These are phyloP conservation scores for Alectoria sarmentosa DNA, from an alignment of 495 filamentous ascomycete genomes.

Conservation along the genomic window DNA sequence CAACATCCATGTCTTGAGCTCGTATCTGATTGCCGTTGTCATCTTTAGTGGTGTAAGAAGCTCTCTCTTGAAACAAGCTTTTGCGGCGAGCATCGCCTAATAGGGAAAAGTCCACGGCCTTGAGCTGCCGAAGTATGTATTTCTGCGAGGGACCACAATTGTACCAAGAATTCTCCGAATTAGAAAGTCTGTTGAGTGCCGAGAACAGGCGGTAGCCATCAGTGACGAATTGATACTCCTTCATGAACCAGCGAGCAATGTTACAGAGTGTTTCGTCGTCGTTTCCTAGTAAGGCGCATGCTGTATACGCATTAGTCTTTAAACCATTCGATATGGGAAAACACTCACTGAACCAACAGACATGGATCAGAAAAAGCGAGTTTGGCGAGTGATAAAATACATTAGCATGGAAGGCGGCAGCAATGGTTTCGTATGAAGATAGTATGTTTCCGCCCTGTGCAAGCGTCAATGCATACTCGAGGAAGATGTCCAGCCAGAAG, in stretches of 20 bases:
- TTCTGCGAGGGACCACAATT: conserved; percentile 66
- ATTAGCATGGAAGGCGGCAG: conserved; percentile 64
- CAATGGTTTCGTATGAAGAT: conserved; percentile 70
- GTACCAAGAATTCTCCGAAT: conserved; percentile 42
- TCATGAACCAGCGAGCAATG: conserved; percentile 77
- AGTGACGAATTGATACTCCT: conserved; percentile 72
- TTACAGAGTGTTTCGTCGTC: conserved; percentile 68
- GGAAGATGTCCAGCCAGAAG: conserved; percentile 85
- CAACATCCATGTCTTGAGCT: conserved; percentile 56
- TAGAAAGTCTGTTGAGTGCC: conserved; percentile 58
- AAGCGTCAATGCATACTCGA: conserved; percentile 70
- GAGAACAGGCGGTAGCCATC: conserved; percentile 79
- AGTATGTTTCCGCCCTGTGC: conserved; percentile 50
- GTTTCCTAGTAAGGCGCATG: conserved; percentile 70
- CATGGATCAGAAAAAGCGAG: conserved; percentile 63
- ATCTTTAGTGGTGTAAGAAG: conserved; percentile 44
- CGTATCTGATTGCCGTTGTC: conserved; percentile 40
- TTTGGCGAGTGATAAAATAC: conserved; percentile 66
- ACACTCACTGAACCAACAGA: conserved; percentile 67
- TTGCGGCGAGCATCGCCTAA: conserved; percentile 30
- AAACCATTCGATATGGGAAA: neutral
- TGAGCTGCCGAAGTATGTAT: conserved; percentile 82
- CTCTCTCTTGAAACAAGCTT: conserved; percentile 39
- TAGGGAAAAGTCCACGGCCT: conserved; percentile 69
- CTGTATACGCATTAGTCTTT: conserved; percentile 34